phyloP scores from a whole-genome alignment of 257 asterid genomes.

The Prunella vulgaris region DNA sequence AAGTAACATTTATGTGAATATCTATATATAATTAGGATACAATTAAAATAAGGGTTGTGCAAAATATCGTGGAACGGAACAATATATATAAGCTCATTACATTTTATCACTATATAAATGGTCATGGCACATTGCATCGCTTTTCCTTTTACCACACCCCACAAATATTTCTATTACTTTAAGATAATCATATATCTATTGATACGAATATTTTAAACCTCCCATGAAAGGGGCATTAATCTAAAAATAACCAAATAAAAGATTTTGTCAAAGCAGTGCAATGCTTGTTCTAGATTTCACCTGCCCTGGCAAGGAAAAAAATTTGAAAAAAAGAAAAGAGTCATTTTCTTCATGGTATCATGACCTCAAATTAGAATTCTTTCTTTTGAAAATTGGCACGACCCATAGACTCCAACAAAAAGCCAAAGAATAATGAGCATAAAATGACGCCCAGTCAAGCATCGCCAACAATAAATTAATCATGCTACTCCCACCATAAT shows the following conservation, averaged over 20 bases:
- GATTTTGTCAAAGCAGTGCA: no score
- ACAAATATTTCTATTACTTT: no score
- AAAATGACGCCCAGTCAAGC: not conserved
- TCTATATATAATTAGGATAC: no score
- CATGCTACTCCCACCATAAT: not conserved
- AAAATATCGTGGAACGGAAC: no score
- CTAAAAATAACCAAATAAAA: not conserved
- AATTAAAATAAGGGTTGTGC: no score
- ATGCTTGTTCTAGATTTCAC: not conserved
- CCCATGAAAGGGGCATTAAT: no score
- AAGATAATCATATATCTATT: no score
- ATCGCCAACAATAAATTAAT: not conserved
- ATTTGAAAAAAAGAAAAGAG: not conserved
- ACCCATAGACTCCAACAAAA: not conserved
- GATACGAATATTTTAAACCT: no score
- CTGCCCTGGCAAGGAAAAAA: not conserved
- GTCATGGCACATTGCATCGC: no score
- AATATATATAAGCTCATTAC: no score
- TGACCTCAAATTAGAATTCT: not conserved
- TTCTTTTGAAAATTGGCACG: not conserved
- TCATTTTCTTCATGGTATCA: not conserved
- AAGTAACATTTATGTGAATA: no score
- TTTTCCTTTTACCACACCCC: not conserved
- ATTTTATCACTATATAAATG: no score
- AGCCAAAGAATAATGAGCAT: not conserved